Base-by-base conservation (phyloP, 2,329 filamentous ascomycete genomes). In the Xylaria sp. region DNA sequence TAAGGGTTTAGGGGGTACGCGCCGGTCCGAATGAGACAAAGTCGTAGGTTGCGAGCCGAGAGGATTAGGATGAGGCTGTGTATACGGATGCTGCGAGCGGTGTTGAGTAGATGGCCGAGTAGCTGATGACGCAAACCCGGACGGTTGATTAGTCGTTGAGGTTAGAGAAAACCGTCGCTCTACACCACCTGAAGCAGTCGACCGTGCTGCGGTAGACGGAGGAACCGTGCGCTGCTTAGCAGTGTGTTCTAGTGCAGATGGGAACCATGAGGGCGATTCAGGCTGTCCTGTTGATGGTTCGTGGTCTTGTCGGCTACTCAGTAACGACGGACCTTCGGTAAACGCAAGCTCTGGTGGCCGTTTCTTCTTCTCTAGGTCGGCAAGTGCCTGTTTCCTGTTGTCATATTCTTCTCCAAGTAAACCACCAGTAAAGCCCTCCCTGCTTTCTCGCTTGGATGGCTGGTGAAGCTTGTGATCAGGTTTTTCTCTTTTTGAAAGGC, bases 251-350 rank as follows among this genome's bases (percentile, higher is more conserved):
- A 73, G 53, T 53, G 76, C 76, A 11, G 81, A 82, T 17, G 80
- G 80, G 59, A 81, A 79, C 80, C 80, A 81, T 15, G 77, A 77
- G 36, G 73, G 62, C 7, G 73, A 69, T 6, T 72, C 69, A 44
- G 68, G 64, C 15, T 66, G 69, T 0, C 71, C 63, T 31, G 42
- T 31, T 9, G 78, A 56, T 73, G 78, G 50, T 56, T 77, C 61
- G 75, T 74, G 36, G 59, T 77, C 58, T 77, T 74, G 58, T 62
- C 71, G 78, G 53, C 72, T 79, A 70, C 86, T 89, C 22, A 90
- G 74, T 1, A 90, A 81, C 9, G 84, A 88, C 1, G 87, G 83
- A 0, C 87, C 88, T 7, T 85, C 81, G 3, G 81, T 86, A 73
- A 90, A 90, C 10, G 86, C 78, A 1, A 75, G 71, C 11, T 79